Evolutionary conservation across 2,329 filamentous ascomycete species (phyloP).

Genomic region (Cytospora chrysosperma): DNA sequence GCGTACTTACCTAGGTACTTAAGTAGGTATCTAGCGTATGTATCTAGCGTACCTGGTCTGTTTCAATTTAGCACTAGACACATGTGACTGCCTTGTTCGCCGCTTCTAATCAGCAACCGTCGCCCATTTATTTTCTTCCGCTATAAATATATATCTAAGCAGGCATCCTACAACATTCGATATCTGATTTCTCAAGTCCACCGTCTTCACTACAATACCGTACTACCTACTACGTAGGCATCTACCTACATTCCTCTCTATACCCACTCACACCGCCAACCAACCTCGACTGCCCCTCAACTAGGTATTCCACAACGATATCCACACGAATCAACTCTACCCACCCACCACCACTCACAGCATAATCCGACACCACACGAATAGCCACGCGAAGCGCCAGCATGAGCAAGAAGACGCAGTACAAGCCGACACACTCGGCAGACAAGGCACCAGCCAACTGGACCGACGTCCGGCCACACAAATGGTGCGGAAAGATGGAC

Average conservation of each 20-base stretch:
- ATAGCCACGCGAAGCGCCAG: neutral
- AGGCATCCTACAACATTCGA: too few species aligned
- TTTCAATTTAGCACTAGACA: neutral
- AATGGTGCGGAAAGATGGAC: slow-evolving; percentile 24
- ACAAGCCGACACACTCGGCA: slow-evolving; percentile 25
- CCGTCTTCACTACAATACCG: too few species aligned
- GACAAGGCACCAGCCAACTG: slow-evolving; percentile 17
- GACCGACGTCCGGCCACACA: slow-evolving; percentile 21
- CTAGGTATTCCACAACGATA: neutral
- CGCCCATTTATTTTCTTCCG: neutral
- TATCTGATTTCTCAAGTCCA: too few species aligned
- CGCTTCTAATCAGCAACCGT: neutral
- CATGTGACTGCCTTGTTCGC: neutral
- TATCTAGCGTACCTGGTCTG: too few species aligned
- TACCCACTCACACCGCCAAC: neutral
- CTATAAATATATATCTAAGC: too few species aligned
- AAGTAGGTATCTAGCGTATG: too few species aligned
- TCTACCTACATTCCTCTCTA: neutral
- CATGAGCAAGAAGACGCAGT: slow-evolving; percentile 29
- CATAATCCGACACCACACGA: neutral
- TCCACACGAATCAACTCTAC: neutral
- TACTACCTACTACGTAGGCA: too few species aligned
- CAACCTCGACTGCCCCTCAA: neutral
- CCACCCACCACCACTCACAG: neutral
- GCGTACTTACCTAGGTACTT: too few species aligned